phyloP scores from a whole-genome alignment of 176 grass and related monocot species.

The Aegilops tauschii region DNA sequence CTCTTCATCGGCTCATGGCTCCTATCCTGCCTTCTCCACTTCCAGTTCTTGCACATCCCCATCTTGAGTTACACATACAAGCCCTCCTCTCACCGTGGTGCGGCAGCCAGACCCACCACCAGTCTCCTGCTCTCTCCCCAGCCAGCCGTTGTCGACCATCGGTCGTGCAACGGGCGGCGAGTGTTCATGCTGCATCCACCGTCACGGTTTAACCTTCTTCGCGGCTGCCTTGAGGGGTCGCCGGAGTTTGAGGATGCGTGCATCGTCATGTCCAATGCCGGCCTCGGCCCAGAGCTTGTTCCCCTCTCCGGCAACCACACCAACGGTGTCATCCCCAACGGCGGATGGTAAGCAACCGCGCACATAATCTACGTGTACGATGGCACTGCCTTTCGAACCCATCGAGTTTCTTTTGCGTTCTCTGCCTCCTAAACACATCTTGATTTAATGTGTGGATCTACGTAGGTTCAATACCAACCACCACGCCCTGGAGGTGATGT shows the following conservation, averaged over 20 bases:
- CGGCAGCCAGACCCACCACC: not conserved
- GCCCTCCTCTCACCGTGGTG: not conserved
- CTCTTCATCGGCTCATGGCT: constrained; percentile 39
- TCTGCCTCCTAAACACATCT: too few species aligned
- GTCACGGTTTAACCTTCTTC: constrained; percentile 20
- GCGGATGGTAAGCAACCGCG: constrained; percentile 32
- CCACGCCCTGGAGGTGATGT: too few species aligned
- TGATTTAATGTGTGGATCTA: not conserved
- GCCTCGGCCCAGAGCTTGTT: constrained; percentile 30
- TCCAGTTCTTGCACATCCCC: constrained; percentile 21
- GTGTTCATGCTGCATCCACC: constrained; percentile 38
- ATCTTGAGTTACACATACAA: not conserved
- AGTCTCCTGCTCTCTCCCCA: not conserved
- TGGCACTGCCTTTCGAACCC: too few species aligned
- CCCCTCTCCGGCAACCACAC: not conserved
- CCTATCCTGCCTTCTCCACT: constrained; percentile 33
- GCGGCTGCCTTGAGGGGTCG: constrained; percentile 19
- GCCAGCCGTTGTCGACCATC: not conserved
- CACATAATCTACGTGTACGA: too few species aligned
- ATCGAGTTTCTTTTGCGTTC: too few species aligned
- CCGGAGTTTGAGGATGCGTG: constrained; percentile 30
- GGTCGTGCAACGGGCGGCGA: constrained; percentile 34
- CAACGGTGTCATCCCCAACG: constrained; percentile 17
- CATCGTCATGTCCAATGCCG: constrained; percentile 29
- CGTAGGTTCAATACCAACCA: too few species aligned